Evolutionary conservation across 257 asterid species (phyloP).

Genomic region (Jacaranda mimosifolia): DNA sequence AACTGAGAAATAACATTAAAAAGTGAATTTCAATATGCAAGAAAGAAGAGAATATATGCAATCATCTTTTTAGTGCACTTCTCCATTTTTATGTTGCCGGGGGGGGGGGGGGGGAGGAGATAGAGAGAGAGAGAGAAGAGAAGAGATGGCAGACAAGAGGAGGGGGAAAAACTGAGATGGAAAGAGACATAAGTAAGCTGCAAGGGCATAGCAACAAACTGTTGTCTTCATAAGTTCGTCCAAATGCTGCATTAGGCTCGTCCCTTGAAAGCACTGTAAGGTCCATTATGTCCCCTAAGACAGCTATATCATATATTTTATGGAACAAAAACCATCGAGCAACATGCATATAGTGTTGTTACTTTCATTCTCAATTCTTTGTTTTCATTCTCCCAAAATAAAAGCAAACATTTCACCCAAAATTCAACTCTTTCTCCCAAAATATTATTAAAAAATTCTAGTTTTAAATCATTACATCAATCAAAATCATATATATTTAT

Average conservation of each 20-base stretch:
- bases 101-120: no score
- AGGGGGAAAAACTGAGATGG: background rate
- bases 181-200: constrained; percentile 7
- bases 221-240: background rate
- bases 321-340: background rate
- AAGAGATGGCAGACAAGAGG: no score
- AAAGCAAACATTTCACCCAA: no score
- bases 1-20: background rate
- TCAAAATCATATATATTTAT: no score
- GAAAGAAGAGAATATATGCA: background rate
- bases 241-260: background rate
- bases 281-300: background rate
- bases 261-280: constrained; percentile 12
- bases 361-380: no score
- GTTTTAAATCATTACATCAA: no score
- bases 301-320: background rate
- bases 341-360: constrained; percentile 1
- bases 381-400: no score
- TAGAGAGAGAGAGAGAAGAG: no score
- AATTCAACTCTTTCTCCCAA: no score
- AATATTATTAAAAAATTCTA: no score
- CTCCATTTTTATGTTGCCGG: background rate
- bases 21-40: constrained; percentile 3
- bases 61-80: background rate
- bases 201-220: background rate